Evolutionary conservation across 345 rosid species (phyloP).

Genomic region (Raphanus raphanistrum): DNA sequence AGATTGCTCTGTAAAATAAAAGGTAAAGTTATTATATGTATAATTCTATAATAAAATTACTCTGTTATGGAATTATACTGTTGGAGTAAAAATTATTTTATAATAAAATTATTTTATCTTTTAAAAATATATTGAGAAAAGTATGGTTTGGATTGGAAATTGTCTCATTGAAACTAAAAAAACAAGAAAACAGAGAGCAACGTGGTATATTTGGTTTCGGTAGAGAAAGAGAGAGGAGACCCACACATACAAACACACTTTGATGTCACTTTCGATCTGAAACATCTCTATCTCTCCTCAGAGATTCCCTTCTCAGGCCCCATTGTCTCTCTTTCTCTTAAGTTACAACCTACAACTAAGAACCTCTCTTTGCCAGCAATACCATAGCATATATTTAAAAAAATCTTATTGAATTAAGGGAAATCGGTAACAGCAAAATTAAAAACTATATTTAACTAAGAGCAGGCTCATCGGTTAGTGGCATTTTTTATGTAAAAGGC

Average conservation of each 20-base stretch:
- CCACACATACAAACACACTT: slow-evolving; percentile 20
- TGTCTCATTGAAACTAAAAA: neutral
- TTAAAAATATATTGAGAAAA: no score
- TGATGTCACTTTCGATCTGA: slow-evolving; percentile 35
- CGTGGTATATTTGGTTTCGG: slow-evolving; percentile 8
- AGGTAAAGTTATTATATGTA: no score
- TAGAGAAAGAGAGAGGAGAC: slow-evolving; percentile 30
- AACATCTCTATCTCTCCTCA: slow-evolving; percentile 37
- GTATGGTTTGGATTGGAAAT: no score
- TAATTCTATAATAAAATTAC: no score
- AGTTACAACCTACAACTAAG: slow-evolving; percentile 24
- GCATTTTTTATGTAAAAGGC: no score
- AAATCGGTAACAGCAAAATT: neutral
- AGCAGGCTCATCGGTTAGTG: no score
- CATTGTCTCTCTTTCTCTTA: slow-evolving; percentile 40
- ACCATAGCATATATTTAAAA: neutral
- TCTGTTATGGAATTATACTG: no score
- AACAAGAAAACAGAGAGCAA: neutral
- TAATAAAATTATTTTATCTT: no score
- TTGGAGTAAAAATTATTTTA: no score
- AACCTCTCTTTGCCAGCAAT: neutral
- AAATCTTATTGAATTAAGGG: neutral
- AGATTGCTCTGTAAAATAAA: no score
- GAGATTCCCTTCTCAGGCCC: slow-evolving; percentile 38
- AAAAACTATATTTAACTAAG: no score